A percentile compares a stretch with the other conserved stretches of the same genome.
Evolutionary conservation across 2,329 filamentous ascomycete genomes (phyloP).

Genomic region (Pseudopyricularia cyperi): DNA sequence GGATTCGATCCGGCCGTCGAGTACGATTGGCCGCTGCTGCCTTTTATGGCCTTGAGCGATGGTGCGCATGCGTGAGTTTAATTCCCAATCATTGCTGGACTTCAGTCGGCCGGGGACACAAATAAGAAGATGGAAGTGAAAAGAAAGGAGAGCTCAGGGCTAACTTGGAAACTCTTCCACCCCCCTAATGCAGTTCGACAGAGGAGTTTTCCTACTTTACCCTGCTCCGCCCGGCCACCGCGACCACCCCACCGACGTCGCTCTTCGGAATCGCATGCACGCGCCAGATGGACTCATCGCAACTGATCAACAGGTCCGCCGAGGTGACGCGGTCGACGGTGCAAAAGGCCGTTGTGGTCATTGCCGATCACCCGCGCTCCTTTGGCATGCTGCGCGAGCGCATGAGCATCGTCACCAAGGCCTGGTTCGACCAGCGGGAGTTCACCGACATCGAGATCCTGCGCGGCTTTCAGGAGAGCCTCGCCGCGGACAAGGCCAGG

Average conservation of each 20-base stretch:
- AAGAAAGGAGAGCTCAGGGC: not conserved
- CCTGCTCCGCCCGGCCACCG: constrained; percentile 52
- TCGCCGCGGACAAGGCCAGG: constrained; percentile 53
- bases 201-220: constrained; percentile 99
- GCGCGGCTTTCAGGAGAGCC: constrained; percentile 77
- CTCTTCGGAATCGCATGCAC: constrained; percentile 96
- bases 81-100: not conserved
- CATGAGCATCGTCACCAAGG: constrained; percentile 77
- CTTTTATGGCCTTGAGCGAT: constrained; percentile 94
- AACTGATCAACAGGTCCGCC: constrained; percentile 63
- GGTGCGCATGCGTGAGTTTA: constrained; percentile 75
- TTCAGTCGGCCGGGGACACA: not conserved
- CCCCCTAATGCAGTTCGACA: constrained; percentile 43
- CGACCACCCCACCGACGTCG: constrained; percentile 59
- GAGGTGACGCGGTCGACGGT: constrained; percentile 97
- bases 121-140: not conserved
- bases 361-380: constrained; percentile 78
- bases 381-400: constrained; percentile 88
- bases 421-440: constrained; percentile 92
- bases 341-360: constrained; percentile 93
- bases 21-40: constrained; percentile 82
- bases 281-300: constrained; percentile 70
- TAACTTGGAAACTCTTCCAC: not conserved
- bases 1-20: constrained; percentile 65
- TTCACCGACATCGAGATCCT: constrained; percentile 89